Base-by-base conservation (phyloP, 208 protist genomes). In the Endotrypanum monterogeii region DNA sequence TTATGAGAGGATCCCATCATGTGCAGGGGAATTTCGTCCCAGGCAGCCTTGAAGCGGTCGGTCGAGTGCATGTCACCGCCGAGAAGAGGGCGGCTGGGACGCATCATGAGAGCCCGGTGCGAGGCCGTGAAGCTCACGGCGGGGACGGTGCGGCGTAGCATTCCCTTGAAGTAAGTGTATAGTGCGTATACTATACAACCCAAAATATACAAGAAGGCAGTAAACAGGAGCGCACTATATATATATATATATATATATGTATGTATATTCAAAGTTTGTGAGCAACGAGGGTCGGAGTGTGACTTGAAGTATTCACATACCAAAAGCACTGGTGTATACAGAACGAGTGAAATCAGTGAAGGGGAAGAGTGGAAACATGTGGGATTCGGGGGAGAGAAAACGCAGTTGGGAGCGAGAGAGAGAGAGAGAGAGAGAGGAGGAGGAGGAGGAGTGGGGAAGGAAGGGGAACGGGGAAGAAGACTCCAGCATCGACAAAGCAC, bases 31-130 rank as follows among this genome's bases (percentile, higher is more conserved):
- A 86, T 90, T 74, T 95, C 91, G 72, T 95, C 91, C 91, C 91
- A 95, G 5, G 89, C 87, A 11, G 89, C 91, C 84, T 93, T 92
- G 80, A 89, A 92, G 79, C 91, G 87, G 74, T 95, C 91, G 6
- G 39, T 71, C 57, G 89, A 92, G 84, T 88, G 82, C 91, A 95
- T 95, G 77, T 95, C 91, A 60, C 75, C 86, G 51, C 85, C 78
- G 32, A 95, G 80, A 51, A 95, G 83, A 1, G 91, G 82, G 60
- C 87, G 87, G 71, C 73, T 91, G 37, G 85, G 80, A 41, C 82
- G 79, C 76, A 92, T 67, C 83, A 90, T 91, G 55, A 95, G 86
- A 39, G 89, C 89, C 41, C 88, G 84, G 71, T 93, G 88, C 28
- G 89, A 94, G 8, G 83, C 82, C 37, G 91, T 91, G 82, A 95